Evolutionary conservation across 75 land plant species (phyloP), one percentile per base, ranked within the genome.

Genomic region (Cupressus sempervirens): DNA sequence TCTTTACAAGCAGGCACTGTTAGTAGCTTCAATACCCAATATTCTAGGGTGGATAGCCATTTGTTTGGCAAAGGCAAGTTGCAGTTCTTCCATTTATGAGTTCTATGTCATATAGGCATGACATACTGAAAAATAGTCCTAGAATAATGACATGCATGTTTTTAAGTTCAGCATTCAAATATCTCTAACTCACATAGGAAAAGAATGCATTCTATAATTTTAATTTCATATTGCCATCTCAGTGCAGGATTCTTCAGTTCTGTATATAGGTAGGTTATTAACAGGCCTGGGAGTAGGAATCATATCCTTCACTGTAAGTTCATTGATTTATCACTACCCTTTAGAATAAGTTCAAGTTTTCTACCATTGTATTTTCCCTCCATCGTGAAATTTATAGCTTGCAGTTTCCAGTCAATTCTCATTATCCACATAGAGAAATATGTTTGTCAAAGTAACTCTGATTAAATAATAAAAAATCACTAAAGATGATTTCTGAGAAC

Each of bases 11-110:
- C 93, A 96, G 98, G 94, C 98, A 16, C 84, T 96, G 30, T 87
- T 95, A 89, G 92, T 93, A 70, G 96, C 98, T 76, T 75, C 94
- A 9, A 87, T 96, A 46, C 98, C 98, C 30, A 95, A 92, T 82
- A 89, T 95, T 18, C 89, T 93, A 54, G 98, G 98, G 11, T 96
- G 97, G 97, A 85, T 95, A 18, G 91, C 91, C 45, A 93, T 95
- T 77, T 91, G 91, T 45, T 92, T 96, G 80, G 95, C 97, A 32
- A 85, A 86, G 86, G 96, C 93, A 85, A 86, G 88, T 82, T 77
- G 20, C 53, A 30, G 14, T 82, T 41, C 81, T 23, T 45, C 35
- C 74, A 32, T 72, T 41, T 7, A 72, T 32, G 74, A 32, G 2
- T 11, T 32, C 3, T 72, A 35, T 32, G 15, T 32, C 9, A 72